Base-by-base conservation (phyloP, 2,329 filamentous ascomycete species). In the Phialophora tarda region DNA sequence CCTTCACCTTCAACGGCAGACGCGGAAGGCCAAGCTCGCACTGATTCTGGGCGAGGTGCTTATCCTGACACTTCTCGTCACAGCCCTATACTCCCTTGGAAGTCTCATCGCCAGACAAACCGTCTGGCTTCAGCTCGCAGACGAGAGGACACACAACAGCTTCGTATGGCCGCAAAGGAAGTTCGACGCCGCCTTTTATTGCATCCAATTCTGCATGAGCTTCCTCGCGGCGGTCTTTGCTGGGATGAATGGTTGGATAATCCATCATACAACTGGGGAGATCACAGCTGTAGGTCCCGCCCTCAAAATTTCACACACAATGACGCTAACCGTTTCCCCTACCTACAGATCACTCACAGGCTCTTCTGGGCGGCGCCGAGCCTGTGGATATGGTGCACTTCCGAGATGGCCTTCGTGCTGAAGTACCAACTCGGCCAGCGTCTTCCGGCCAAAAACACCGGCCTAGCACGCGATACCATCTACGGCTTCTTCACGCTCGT, bases 81-180 rank as follows among this genome's bases (percentile, higher is more conserved):
- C 24, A 26, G 47, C 47, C 8, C 1, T 51, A 17, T 51, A 51
- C 24, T 51, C 47, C 1, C 47, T 51, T 7, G 47, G 47, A 23
- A 51, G 47, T 51, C 47, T 51, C 24, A 14, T 51, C n/a, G 47
- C 47, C 21, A 51, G 47, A 26, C 47, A 51, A 21, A 51, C 24
- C 47, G 47, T 51, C 21, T 51, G 47, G 47, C 47, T 51, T 24
- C 47, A 51, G 47, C 47, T 51, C 24, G 47, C 47, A 21, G 47
- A 51, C 24, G 47, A 51, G 24, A 23, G 11, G 47, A 51, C n/a
- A 14, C n/a, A 21, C 21, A 51, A 51, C 24, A 26, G 21, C n/a
- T 51, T 51, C 24, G 21, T 21, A 12, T 51, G 47, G 47, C 47
- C 47, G 10, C 47, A 51, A 51, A 51, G 47, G 24, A 23, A 14